Percentiles rank a stretch among this genome's conserved stretches.
phyloP scores from a whole-genome alignment of 1,284 basidiomycete species.

The Laetiporus sulphureus region DNA sequence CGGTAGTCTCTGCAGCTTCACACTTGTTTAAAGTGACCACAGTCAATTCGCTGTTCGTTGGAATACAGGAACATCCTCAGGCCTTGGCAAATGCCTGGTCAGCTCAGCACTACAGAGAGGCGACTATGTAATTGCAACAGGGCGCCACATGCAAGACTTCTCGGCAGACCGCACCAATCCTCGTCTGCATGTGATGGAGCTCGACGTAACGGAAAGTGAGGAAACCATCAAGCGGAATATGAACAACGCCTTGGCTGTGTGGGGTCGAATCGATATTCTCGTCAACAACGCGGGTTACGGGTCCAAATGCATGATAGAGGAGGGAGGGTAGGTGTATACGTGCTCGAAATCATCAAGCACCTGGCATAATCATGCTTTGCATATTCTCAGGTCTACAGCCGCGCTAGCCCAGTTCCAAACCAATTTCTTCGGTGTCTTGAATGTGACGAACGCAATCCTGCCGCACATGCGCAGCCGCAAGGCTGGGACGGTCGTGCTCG shows the following conservation, averaged over 20 bases:
- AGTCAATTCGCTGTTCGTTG: background rate
- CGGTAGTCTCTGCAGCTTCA: background rate
- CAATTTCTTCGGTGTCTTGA: conserved; percentile 25
- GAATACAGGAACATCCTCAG: conserved; percentile 46
- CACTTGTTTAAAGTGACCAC: background rate
- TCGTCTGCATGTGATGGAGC: conserved; percentile 25
- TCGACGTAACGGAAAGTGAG: conserved; percentile 30
- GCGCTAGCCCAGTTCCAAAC: conserved; percentile 14
- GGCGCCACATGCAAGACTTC: conserved; percentile 27
- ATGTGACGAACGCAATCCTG: conserved; percentile 25
- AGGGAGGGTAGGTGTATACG: conserved; percentile 30
- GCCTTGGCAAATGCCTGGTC: conserved; percentile 50
- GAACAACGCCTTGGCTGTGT: conserved; percentile 35
- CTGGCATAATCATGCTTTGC: no score
- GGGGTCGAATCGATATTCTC: conserved; percentile 49
- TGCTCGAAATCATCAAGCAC: no score
- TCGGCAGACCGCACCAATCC: conserved; percentile 12
- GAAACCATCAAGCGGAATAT: conserved; percentile 29
- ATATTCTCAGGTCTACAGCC: background rate
- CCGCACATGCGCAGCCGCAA: conserved; percentile 24
- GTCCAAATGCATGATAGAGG: conserved; percentile 27
- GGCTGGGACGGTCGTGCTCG: conserved; percentile 26
- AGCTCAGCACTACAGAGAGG: conserved; percentile 40
- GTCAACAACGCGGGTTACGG: conserved; percentile 52
- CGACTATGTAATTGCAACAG: conserved; percentile 44